Percentiles rank a stretch among this genome's conserved stretches.
phyloP scores from a whole-genome alignment of 2,329 filamentous ascomycete genomes.

The Paracamarosporium sp. region DNA sequence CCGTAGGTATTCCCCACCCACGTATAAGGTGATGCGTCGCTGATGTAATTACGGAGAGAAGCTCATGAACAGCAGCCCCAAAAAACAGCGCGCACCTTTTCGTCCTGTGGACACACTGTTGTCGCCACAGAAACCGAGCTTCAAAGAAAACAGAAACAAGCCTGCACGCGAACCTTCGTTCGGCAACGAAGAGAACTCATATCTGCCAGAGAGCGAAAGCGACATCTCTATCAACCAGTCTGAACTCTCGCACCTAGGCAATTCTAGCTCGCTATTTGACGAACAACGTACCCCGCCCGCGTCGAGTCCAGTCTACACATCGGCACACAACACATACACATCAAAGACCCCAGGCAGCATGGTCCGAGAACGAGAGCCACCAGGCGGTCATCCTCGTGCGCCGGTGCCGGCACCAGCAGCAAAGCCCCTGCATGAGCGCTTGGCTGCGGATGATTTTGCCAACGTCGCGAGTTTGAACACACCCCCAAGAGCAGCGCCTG shows the following conservation, averaged over 20 bases:
- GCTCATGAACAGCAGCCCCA: slow-evolving; percentile 33
- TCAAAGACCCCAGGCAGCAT: slow-evolving; percentile 46
- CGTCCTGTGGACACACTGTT: slow-evolving; percentile 42
- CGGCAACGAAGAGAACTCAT: slow-evolving; percentile 11
- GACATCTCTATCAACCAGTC: slow-evolving; percentile 16
- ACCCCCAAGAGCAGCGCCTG: slow-evolving; percentile 28
- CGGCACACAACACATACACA: slow-evolving; percentile 7
- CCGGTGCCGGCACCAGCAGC: slow-evolving; percentile 23
- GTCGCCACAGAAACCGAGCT: slow-evolving; percentile 40
- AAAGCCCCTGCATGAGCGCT: slow-evolving; percentile 39
- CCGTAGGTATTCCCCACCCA: neutral
- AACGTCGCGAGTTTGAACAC: neutral
- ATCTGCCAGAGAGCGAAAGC: slow-evolving; percentile 5
- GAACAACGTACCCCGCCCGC: slow-evolving; percentile 20
- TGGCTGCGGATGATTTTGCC: slow-evolving; percentile 18
- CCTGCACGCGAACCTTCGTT: neutral
- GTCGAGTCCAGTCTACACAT: neutral
- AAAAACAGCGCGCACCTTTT: slow-evolving; percentile 39
- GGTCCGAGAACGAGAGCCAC: slow-evolving; percentile 60
- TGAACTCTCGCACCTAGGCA: slow-evolving; percentile 28
- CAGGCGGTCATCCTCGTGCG: slow-evolving; percentile 44
- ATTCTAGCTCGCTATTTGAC: slow-evolving; percentile 46
- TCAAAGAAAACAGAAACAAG: slow-evolving; percentile 10
- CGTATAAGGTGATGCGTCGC: neutral
- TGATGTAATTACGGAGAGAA: neutral